These are phyloP conservation scores for Solanum lignicaule DNA, from an alignment of 257 asterid species.

Conservation along the genomic window DNA sequence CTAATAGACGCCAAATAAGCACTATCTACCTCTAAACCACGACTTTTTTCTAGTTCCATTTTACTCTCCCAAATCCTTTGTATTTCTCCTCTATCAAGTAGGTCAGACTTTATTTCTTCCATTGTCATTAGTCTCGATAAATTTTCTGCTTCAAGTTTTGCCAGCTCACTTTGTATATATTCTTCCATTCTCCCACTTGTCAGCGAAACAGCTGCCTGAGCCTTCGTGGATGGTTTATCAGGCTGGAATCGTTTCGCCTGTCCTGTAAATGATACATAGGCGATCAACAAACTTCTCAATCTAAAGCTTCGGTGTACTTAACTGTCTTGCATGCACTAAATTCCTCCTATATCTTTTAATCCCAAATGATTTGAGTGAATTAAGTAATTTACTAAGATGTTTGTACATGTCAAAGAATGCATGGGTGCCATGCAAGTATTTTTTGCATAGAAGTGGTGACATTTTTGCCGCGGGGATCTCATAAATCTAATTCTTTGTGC, in stretches of 20 bases:
- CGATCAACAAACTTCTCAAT: not conserved
- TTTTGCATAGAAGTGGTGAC: not conserved
- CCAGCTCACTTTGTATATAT: conserved; percentile 38
- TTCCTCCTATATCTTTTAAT: not conserved
- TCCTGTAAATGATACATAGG: conserved; percentile 38
- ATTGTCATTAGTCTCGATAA: conserved; percentile 32
- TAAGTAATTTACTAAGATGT: not conserved
- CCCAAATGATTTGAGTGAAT: not conserved
- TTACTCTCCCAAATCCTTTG: conserved; percentile 48
- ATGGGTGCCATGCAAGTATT: not conserved
- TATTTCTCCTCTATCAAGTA: conserved; percentile 69
- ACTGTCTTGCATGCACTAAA: not conserved
- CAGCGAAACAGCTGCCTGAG: conserved; percentile 81
- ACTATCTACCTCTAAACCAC: conserved; percentile 37
- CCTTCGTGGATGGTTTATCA: conserved; percentile 79
- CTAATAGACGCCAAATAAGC: conserved; percentile 25
- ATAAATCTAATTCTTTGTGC: not conserved
- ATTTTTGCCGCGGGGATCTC: not conserved
- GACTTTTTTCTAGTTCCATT: conserved; percentile 55
- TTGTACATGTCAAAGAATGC: not conserved
- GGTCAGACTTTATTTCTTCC: conserved; percentile 49
- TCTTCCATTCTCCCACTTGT: conserved; percentile 62
- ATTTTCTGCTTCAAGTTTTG: conserved; percentile 51
- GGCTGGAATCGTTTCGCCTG: conserved; percentile 82
- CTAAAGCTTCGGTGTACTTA: not conserved